phyloP scores from a whole-genome alignment of 2,329 filamentous ascomycete species.

The Teratosphaeriaceae sp. region DNA sequence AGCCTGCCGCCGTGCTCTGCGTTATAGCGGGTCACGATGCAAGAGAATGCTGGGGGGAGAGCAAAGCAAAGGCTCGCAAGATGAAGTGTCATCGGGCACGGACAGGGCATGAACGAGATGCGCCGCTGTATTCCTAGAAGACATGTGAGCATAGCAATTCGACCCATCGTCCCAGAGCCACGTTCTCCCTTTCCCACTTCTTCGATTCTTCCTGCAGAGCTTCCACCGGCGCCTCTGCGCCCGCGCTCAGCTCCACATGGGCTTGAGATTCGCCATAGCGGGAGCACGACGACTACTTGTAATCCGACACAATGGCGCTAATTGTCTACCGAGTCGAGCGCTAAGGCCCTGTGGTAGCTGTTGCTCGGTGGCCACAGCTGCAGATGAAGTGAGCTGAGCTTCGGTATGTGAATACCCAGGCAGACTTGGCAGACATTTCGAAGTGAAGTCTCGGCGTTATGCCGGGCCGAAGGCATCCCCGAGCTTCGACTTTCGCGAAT shows the following conservation, averaged over 20 bases:
- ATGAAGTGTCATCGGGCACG: not conserved
- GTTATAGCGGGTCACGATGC: too few species aligned
- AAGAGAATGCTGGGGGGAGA: too few species aligned
- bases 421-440: not conserved
- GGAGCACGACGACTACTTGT: slow-evolving; percentile 60
- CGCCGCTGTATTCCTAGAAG: too few species aligned
- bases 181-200: slow-evolving; percentile 45
- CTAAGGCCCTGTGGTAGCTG: too few species aligned
- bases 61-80: not conserved
- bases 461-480: not conserved
- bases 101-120: not conserved
- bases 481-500: not conserved
- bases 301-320: slow-evolving; percentile 54
- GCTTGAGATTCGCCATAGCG: slow-evolving; percentile 64
- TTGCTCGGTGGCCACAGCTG: too few species aligned
- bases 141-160: slow-evolving; percentile 6
- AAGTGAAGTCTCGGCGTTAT: not conserved
- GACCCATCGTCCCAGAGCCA: slow-evolving; percentile 38
- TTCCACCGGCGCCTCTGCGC: slow-evolving; percentile 57
- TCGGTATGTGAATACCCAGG: not conserved
- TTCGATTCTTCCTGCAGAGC: slow-evolving; percentile 48
- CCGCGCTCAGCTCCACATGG: slow-evolving; percentile 62
- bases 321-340: too few species aligned
- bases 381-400: not conserved
- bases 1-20: too few species aligned